Percentiles rank a stretch among this genome's conserved stretches.
Conservation (phyloP, 140 eudicot genomes). For the Cichorium intybus region DNA sequence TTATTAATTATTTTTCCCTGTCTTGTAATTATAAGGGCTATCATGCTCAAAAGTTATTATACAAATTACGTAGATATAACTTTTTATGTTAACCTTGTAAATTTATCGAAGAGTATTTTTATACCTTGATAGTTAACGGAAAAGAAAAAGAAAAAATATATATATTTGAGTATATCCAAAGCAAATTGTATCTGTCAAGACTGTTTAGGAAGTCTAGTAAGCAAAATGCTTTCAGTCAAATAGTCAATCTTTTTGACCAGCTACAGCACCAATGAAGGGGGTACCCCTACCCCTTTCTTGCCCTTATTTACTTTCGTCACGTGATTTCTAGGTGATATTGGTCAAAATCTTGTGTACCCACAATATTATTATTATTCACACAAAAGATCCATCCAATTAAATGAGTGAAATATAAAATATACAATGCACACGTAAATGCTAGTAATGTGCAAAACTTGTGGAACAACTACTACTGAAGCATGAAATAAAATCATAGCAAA, state of each 20-base stretch:
- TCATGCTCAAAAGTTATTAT: too few relatives aligned
- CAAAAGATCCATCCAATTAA: conserved; percentile 16
- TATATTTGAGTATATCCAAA: conserved; percentile 7
- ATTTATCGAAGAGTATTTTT: neutral
- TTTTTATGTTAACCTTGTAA: too few relatives aligned
- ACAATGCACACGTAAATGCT: neutral
- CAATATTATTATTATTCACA: conserved; percentile 17
- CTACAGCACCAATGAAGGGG: conserved; percentile 7
- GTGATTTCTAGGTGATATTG: conserved; percentile 30
- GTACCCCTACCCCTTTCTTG: conserved; percentile 28
- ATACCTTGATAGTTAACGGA: neutral
- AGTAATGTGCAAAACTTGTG: too few relatives aligned
- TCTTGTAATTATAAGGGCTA: too few relatives aligned
- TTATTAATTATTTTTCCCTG: too few relatives aligned
- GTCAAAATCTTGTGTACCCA: conserved; percentile 10
- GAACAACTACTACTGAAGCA: too few relatives aligned
- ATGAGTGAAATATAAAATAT: neutral
- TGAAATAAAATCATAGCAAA: too few relatives aligned
- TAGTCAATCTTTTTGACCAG: conserved; percentile 31
- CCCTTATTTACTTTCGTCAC: conserved; percentile 31
- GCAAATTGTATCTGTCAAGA: conserved; percentile 11
- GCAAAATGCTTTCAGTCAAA: conserved; percentile 23
- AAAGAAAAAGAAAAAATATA: neutral
- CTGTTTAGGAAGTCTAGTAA: conserved; percentile 3
- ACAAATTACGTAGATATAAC: too few relatives aligned